These are phyloP conservation scores for Backusella parvicylindrica DNA, from an alignment of 192 early-diverging fungal genomes.

Conservation along the genomic window DNA sequence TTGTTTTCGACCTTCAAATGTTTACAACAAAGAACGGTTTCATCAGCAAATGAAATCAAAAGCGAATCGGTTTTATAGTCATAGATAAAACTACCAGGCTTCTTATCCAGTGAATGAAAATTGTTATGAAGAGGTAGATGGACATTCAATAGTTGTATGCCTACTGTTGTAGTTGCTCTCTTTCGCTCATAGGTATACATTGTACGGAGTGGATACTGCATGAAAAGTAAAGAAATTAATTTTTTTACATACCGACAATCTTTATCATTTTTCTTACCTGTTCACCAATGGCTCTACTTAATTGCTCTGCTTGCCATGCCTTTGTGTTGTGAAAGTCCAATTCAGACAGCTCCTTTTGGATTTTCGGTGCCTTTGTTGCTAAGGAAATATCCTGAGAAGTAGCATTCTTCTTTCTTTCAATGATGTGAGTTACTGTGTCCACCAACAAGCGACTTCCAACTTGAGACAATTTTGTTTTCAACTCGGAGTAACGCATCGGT, in stretches of 20 bases:
- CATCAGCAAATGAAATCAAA: conserved; percentile 51
- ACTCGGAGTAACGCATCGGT: background rate
- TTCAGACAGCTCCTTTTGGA: conserved; percentile 51
- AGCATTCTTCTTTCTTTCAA: conserved; percentile 53
- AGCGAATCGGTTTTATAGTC: conserved; percentile 30
- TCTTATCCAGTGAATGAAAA: background rate
- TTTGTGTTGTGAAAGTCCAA: conserved; percentile 61
- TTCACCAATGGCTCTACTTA: conserved; percentile 71
- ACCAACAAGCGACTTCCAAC: conserved; percentile 61
- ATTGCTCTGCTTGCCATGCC: conserved; percentile 55
- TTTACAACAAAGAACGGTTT: conserved; percentile 42
- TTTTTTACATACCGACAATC: background rate
- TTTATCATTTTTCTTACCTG: conserved; percentile 42
- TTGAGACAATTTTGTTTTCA: conserved; percentile 35
- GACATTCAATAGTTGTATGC: conserved; percentile 41
- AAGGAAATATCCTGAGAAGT: conserved; percentile 56
- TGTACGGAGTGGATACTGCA: conserved; percentile 53
- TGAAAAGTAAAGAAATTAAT: conserved; percentile 7
- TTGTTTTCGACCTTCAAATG: conserved; percentile 63
- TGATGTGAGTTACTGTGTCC: conserved; percentile 57
- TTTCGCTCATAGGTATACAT: conserved; percentile 35
- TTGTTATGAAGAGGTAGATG: conserved; percentile 26
- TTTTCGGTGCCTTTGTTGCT: conserved; percentile 71
- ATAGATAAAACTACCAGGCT: conserved; percentile 42
- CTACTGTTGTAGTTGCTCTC: background rate